Evolutionary conservation across 345 rosid genomes (phyloP).

Genomic region (Trapa bicornis): DNA sequence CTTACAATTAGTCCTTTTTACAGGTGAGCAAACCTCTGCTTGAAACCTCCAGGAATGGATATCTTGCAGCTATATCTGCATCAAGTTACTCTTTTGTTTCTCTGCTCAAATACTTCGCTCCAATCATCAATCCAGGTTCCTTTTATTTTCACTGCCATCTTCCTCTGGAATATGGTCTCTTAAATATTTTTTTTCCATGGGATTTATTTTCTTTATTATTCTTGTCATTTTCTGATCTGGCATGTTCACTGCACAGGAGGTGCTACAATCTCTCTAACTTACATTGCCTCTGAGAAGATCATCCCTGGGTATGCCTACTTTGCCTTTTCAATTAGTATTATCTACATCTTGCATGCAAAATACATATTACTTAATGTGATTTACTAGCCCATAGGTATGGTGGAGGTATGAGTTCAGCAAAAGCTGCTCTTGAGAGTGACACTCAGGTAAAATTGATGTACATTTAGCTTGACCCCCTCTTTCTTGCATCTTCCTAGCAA

Average conservation of each 20-base stretch:
- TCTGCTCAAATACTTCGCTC: conserved; percentile 30
- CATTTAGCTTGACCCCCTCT: not conserved
- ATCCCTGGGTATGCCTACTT: conserved; percentile 33
- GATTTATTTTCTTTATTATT: not conserved
- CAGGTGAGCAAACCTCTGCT: conserved; percentile 33
- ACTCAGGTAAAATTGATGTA: conserved; percentile 25
- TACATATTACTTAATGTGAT: not conserved
- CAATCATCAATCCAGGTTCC: conserved; percentile 41
- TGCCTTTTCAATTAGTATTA: not conserved
- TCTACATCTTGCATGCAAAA: not conserved
- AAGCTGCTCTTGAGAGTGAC: conserved; percentile 60
- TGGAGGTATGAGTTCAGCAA: conserved; percentile 68
- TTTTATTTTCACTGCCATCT: not conserved
- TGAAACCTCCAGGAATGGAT: conserved; percentile 38
- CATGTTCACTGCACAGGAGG: conserved; percentile 32
- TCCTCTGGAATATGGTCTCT: not conserved
- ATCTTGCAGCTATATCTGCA: conserved; percentile 39
- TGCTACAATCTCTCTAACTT: conserved; percentile 45
- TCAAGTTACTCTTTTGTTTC: conserved; percentile 40
- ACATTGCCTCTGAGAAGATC: conserved; percentile 43
- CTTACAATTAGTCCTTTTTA: not conserved
- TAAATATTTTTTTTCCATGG: not conserved
- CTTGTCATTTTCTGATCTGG: not conserved
- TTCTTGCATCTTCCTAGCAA: not conserved
- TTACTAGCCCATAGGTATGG: conserved; percentile 27